Conservation (phyloP, 768 basidiomycete genomes). For the Lactarius evosmus region DNA sequence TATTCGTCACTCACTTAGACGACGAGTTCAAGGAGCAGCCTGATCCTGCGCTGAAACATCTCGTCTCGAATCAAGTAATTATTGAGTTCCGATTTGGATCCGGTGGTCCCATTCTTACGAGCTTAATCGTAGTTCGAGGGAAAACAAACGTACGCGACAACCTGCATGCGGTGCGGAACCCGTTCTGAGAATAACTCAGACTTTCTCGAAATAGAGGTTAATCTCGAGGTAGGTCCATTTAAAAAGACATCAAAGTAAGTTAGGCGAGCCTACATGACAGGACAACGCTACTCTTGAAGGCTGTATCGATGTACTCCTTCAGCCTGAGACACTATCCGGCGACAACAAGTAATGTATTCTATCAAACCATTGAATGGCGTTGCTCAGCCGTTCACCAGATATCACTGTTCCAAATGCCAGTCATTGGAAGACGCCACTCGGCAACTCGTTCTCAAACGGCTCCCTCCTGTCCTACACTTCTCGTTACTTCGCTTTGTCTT, state of each 20-base stretch:
- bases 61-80: conserved; percentile 74
- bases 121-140: conserved; percentile 73
- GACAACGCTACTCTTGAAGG: conserved; percentile 72
- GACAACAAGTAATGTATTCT: conserved; percentile 71
- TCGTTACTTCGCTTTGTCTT: conserved; percentile 93
- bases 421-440: conserved; percentile 75
- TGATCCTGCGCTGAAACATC: conserved; percentile 54
- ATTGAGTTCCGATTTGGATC: conserved; percentile 20
- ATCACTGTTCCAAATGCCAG: conserved; percentile 74
- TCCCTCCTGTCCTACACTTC: conserved; percentile 90
- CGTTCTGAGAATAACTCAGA: conserved; percentile 65
- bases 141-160: conserved; percentile 72
- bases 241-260: neutral
- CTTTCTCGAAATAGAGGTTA: conserved; percentile 89
- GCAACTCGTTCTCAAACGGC: conserved; percentile 59
- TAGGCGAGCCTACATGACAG: conserved; percentile 38
- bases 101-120: neutral
- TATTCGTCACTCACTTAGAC: conserved; percentile 89
- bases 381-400: conserved; percentile 44
- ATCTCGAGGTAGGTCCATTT: conserved; percentile 54
- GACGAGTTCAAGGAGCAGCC: conserved; percentile 83
- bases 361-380: conserved; percentile 7
- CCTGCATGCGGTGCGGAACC: conserved; percentile 66
- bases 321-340: conserved; percentile 69
- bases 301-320: conserved; percentile 59